Conservation (phyloP, 345 rosid genomes). For the Brassica nigra region DNA sequence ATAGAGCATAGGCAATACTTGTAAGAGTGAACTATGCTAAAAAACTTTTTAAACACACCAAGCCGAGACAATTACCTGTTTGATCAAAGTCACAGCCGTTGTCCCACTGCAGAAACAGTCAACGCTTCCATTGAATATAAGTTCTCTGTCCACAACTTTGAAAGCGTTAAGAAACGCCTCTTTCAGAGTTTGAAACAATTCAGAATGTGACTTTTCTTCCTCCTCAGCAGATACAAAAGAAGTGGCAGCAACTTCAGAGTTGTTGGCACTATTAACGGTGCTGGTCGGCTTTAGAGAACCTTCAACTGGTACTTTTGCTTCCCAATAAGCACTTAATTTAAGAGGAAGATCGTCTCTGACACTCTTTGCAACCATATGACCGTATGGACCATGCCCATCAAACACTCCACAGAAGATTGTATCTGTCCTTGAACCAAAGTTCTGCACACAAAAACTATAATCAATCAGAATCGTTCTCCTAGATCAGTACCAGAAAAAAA, state of each 20-base stretch:
- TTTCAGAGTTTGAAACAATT: constrained; percentile 62
- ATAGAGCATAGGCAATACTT: constrained; percentile 3
- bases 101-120: constrained; percentile 99
- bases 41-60: not conserved
- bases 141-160: constrained; percentile 92
- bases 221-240: constrained; percentile 60
- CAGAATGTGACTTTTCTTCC: constrained; percentile 58
- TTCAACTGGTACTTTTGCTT: constrained; percentile 57
- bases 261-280: constrained; percentile 49
- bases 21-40: not conserved
- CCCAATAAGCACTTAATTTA: constrained; percentile 78
- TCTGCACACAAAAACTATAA: constrained; percentile 46
- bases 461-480: not conserved
- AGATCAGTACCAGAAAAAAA: not conserved
- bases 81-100: constrained; percentile 91
- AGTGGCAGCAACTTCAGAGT: constrained; percentile 49
- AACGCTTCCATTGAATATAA: constrained; percentile 64
- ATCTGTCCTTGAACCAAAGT: constrained; percentile 81
- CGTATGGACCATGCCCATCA: constrained; percentile 98
- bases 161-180: constrained; percentile 90
- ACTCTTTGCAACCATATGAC: constrained; percentile 95
- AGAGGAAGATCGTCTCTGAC: constrained; percentile 92
- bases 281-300: constrained; percentile 51
- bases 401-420: constrained; percentile 93
- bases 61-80: constrained; percentile 60